Evolutionary conservation across 306 rosid species (phyloP), one percentile per base, ranked within the genome.

Genomic region (Cyclanthera cordifolia): DNA sequence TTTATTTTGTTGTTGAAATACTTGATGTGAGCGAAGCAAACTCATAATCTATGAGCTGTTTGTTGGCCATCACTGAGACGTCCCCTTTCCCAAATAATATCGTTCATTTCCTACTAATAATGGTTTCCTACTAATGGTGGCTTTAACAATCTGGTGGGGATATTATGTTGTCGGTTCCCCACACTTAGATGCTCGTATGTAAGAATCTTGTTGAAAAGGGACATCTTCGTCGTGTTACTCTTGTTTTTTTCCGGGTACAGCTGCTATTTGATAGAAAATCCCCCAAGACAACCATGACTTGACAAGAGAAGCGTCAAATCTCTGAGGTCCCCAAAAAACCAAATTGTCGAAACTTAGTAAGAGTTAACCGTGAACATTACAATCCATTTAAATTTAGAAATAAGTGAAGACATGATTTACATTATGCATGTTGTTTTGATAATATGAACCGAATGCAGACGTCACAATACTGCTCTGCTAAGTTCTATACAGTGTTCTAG

Each of bases 231-330:
- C 53, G 30, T 21, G 19, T 10, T 48, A 14, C 30, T 70, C 78
- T 32, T 57, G 74, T 5, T 66, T 73, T 58, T 69, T 75, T 56
- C 37, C 14, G 43, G 56, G 79, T 30, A 76, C 74, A 30, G 67
- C 57, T 68, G 64, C 54, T 72, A 67, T 46, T 72, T 79, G 27
- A 78, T 57, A 70, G 15, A 70, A 71, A 71, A 68, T 60, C 69
- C 73, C 55, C 51, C 67, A 14, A 76, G 63, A 74, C 39, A 37
- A 63, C 69, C 76, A 73, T 39, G 79, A 80, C 50, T 81, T 76
- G 79, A 72, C 52, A 53, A 69, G 63, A 75, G 74, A 77, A 60
- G 71, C 34, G 67, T 25, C 32, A 27, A 55, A 58, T 74, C 57
- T 67, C 48, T 53, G 70, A 67, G 61, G 71, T 70, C 77, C 73